Conservation (phyloP, 1,284 basidiomycete genomes). For the Vanrija sp. region DNA sequence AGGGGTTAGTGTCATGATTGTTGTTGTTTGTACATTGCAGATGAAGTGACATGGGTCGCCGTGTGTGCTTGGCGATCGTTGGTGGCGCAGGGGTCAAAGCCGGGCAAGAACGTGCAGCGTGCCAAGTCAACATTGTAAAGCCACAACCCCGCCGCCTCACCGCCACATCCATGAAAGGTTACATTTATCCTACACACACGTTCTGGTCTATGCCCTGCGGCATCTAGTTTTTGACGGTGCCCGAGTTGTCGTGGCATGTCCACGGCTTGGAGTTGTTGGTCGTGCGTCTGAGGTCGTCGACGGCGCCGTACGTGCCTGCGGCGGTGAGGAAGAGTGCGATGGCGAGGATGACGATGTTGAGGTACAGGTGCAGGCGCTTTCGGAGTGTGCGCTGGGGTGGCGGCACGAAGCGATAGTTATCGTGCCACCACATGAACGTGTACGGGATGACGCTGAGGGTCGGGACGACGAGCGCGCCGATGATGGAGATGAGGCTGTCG, state of each 20-base stretch:
- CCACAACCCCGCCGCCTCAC: too few species aligned
- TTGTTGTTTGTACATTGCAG: too few species aligned
- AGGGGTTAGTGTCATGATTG: too few species aligned
- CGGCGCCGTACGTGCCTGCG: slow-evolving; percentile 27
- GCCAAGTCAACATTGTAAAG: too few species aligned
- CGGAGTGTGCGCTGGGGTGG: not conserved
- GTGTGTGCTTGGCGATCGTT: too few species aligned
- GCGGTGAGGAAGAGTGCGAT: slow-evolving; percentile 20
- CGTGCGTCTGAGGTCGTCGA: slow-evolving; percentile 20
- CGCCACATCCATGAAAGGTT: too few species aligned
- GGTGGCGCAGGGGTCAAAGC: too few species aligned
- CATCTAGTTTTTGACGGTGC: not conserved
- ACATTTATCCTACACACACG: too few species aligned
- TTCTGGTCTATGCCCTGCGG: too few species aligned
- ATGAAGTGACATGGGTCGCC: too few species aligned
- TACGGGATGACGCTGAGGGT: slow-evolving; percentile 4
- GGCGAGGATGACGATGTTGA: slow-evolving; percentile 12
- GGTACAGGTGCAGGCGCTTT: not conserved
- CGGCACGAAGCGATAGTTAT: slow-evolving; percentile 16
- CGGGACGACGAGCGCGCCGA: slow-evolving; percentile 18
- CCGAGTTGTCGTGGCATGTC: slow-evolving; percentile 29
- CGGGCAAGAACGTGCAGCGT: too few species aligned
- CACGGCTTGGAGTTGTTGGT: slow-evolving; percentile 23
- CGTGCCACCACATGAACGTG: slow-evolving; percentile 28
- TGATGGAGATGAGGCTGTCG: slow-evolving; percentile 16